Percentiles rank a stretch among this genome's conserved stretches.
phyloP scores from a whole-genome alignment of 306 rosid genomes.

The Lupinus albus region DNA sequence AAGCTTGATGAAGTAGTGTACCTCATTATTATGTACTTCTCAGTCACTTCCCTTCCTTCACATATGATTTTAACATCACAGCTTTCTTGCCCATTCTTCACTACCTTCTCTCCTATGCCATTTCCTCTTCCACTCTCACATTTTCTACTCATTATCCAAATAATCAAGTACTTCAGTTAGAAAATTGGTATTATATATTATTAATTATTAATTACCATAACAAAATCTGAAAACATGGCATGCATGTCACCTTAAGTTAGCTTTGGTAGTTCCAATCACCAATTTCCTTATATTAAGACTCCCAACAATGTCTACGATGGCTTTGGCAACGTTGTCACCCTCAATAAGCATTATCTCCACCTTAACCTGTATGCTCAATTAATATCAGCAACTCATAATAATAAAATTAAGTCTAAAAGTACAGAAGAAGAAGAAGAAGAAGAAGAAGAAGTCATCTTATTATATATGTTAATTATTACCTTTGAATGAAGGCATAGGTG shows the following conservation, averaged over 20 bases:
- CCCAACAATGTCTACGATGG: conserved; percentile 35
- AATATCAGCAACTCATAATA: background rate
- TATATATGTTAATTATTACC: no score
- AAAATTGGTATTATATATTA: background rate
- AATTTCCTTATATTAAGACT: conserved; percentile 38
- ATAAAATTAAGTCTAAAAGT: background rate
- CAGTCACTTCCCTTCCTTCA: conserved; percentile 47
- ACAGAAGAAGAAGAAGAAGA: no score
- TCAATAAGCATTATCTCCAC: conserved; percentile 44
- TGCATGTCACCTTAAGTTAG: conserved; percentile 41
- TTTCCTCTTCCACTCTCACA: conserved; percentile 20
- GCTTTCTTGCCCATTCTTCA: conserved; percentile 29
- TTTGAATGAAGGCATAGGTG: conserved; percentile 44
- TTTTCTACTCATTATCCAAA: conserved; percentile 35
- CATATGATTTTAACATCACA: conserved; percentile 51
- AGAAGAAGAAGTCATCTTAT: no score
- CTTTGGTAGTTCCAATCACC: conserved; percentile 42
- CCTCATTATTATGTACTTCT: background rate
- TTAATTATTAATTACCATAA: no score
- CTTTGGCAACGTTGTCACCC: conserved; percentile 41
- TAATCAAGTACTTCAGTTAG: conserved; percentile 11
- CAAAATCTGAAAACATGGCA: no score
- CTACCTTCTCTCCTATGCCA: conserved; percentile 29
- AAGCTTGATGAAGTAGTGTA: conserved; percentile 12
- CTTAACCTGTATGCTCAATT: conserved; percentile 36